phyloP scores from a whole-genome alignment of 2,329 filamentous ascomycete genomes.

The Aspergillus pseudotamarii region DNA sequence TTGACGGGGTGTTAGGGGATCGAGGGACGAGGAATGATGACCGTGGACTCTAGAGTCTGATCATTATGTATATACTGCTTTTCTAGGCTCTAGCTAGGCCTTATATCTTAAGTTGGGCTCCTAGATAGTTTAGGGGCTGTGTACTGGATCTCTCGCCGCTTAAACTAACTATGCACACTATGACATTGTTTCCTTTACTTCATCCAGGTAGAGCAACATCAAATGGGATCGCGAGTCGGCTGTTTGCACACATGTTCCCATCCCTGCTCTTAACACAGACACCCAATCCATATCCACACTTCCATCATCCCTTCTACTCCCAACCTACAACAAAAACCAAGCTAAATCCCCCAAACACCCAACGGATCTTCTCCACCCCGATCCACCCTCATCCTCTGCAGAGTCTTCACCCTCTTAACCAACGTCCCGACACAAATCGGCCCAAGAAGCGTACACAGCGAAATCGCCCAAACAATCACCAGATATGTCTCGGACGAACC shows the following conservation, averaged over 20 bases:
- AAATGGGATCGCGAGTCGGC: no score
- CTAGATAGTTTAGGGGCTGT: no score
- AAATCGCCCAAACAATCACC: conserved; percentile 59
- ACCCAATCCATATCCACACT: no score
- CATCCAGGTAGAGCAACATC: no score
- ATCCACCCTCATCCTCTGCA: conserved; percentile 34
- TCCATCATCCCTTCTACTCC: no score
- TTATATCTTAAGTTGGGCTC: not conserved
- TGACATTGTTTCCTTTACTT: no score
- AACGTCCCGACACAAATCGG: conserved; percentile 56
- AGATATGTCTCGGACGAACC: conserved; percentile 53
- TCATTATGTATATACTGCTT: not conserved
- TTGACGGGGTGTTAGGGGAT: not conserved
- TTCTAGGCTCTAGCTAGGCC: not conserved
- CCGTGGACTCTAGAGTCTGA: not conserved
- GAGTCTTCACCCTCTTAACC: conserved; percentile 49
- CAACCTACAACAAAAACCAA: no score
- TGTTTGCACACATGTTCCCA: no score
- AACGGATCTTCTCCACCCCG: conserved; percentile 40
- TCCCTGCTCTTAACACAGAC: no score
- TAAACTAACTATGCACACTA: no score
- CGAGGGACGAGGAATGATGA: not conserved
- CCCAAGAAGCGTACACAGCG: conserved; percentile 59
- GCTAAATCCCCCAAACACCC: conserved; percentile 48
- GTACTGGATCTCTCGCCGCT: no score